Base-by-base conservation (phyloP, 1,284 basidiomycete genomes). In the Irpex sp. region DNA sequence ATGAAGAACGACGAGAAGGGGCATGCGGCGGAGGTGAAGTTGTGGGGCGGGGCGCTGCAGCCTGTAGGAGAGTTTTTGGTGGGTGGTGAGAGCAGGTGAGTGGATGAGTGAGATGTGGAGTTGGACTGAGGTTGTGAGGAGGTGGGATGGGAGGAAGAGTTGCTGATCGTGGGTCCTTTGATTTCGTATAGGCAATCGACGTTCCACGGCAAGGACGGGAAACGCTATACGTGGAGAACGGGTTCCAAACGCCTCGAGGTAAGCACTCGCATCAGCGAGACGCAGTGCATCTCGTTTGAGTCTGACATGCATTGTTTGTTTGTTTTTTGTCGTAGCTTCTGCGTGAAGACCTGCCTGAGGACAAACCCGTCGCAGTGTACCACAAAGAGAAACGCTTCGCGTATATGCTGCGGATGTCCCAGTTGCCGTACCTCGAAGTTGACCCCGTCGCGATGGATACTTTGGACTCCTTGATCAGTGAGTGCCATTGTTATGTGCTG, bases 381-480 rank as follows among this genome's bases (percentile, higher is more conserved):
- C 70, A 76, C 64, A 72, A 68, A 49, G 73, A 79, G 67, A 76
- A 74, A 63, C 73, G 81, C 6, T 73, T 74, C 65, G 59, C 77
- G 62, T 66, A 71, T 36, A 70, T 81, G 5, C 71, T 79, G 9
- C 67, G 70, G 59, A 75, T 81, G 68, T 78, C 75, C 26, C 73
- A 75, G 47, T 66, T 73, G 11, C 77, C 78, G 17, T 78, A 74
- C 65, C 62, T 81, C 47, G 79, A 80, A 60, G 65, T 81, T 26
- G 74, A 78, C 55, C 67, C 72, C 36, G 69, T 72, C 11, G 68
- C 72, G n/a, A 61, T 76, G 60, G 74, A 76, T 36, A 76, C 75
- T 5, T 54, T 79, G 56, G 78, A 81, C 60, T 71, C 75, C 9
- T 71, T 81, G 55, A 74, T 80, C 60, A 62, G 78, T 77, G 56